Base-by-base conservation (phyloP, 768 basidiomycete genomes). In the Melanogaster broomeanus region DNA sequence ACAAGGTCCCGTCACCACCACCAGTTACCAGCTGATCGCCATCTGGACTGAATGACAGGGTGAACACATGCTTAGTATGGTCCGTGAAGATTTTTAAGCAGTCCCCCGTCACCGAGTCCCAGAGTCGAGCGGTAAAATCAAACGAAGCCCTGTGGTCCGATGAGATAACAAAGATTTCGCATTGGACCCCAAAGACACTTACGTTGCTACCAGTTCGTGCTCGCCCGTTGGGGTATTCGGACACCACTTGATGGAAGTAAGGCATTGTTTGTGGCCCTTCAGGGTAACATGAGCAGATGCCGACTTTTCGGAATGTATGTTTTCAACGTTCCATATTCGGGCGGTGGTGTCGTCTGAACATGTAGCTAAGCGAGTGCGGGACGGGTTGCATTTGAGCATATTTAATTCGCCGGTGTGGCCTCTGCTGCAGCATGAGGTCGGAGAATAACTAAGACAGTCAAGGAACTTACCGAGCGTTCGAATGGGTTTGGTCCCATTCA, bases 341-440 rank as follows among this genome's bases (percentile, higher is more conserved):
- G 87, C 85, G 0, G 88, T 90, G 56, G 73, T 73, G 56, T 93
- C 91, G 61, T 93, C 91, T 1, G 91, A 90, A 65, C 88, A 90
- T 6, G 89, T 88, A 12, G 88, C 89, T 39, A 93, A 63, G 37
- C 80, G 78, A 27, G 85, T 88, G 33, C 79, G 72, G n/a, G 78
- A 72, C 15, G 80, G 72, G 53, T 87, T 91, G 57, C 79, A 81
- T 63, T 83, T 85, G 44, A 93, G 77, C 64, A 89, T 84, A 60
- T 90, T 93, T 55, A 93, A 77, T 65, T 93, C 91, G 51, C 84
- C 79, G 18, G 71, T 73, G 58, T 93, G 91, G 2, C 88, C 90
- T 33, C 87, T 90, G 54, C 13, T 42, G 45, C 28, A 42, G 53
- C 38, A 49, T 59, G 33, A 59, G 18, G 16, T 18, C 31, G 41